Percentiles rank a stretch among this genome's conserved stretches.
Evolutionary conservation across 352 stramenopile genomes (phyloP).

Genomic region (Globisporangium camurandrum): DNA sequence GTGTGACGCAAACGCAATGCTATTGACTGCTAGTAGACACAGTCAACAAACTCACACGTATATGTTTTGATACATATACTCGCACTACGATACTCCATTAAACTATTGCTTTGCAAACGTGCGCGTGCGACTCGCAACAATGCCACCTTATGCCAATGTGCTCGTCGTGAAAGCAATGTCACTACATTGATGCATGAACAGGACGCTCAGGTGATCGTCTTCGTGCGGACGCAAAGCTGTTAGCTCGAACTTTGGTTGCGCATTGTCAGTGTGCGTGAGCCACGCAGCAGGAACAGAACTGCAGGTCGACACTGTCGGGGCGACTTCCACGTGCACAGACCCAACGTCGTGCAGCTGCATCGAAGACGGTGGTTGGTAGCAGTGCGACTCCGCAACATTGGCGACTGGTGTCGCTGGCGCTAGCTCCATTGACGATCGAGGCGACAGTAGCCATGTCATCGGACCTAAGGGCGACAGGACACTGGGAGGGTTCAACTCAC

Average conservation of each 20-base stretch:
- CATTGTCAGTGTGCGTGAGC: too few species aligned
- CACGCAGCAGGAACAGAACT: neutral
- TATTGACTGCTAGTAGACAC: too few species aligned
- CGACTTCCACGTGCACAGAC: neutral
- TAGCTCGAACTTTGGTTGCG: neutral
- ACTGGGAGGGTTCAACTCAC: too few species aligned
- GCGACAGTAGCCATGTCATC: neutral
- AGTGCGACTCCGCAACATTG: neutral
- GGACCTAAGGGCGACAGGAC: neutral
- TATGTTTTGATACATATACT: too few species aligned
- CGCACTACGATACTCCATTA: too few species aligned
- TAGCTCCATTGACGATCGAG: neutral
- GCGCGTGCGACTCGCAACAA: too few species aligned
- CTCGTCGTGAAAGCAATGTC: too few species aligned
- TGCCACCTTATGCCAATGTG: too few species aligned
- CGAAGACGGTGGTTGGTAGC: neutral
- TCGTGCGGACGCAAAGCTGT: neutral
- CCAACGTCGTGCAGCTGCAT: neutral
- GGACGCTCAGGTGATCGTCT: neutral
- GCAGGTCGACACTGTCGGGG: neutral
- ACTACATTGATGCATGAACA: neutral
- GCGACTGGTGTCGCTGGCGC: neutral
- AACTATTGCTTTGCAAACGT: too few species aligned
- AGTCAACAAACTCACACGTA: too few species aligned
- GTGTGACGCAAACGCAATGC: too few species aligned